phyloP scores from a whole-genome alignment of 768 basidiomycete species.

The Tulasnella sp. region DNA sequence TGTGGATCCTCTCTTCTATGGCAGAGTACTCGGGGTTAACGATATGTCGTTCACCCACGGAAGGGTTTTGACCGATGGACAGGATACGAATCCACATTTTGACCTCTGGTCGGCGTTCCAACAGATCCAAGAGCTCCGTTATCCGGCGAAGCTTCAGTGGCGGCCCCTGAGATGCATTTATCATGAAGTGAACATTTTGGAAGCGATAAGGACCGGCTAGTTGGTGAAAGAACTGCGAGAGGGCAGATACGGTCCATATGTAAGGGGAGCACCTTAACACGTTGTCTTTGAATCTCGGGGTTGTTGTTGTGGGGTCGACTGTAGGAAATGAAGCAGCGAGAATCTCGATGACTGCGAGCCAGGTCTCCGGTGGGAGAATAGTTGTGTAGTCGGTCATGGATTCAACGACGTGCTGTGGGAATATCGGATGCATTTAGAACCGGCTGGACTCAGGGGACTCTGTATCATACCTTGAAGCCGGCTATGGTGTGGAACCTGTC shows the following conservation, averaged over 20 bases:
- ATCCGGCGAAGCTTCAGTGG: not conserved
- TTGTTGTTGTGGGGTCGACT: not conserved
- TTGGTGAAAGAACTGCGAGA: not conserved
- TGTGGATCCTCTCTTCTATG: not conserved
- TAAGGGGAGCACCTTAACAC: not conserved
- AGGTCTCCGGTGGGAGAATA: not conserved
- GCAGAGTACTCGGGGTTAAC: too few relatives aligned
- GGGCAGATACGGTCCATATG: not conserved
- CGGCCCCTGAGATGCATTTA: not conserved
- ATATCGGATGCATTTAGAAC: not conserved
- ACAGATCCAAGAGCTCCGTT: not conserved
- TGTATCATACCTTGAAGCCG: not conserved
- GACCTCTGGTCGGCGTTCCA: not conserved
- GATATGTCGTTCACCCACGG: too few relatives aligned
- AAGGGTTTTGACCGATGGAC: not conserved
- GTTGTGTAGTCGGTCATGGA: not conserved
- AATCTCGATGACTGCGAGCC: not conserved
- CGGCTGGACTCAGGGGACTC: not conserved
- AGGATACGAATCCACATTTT: not conserved
- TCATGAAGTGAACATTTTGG: not conserved
- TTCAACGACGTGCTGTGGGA: not conserved
- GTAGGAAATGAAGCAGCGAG: not conserved
- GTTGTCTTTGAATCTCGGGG: not conserved
- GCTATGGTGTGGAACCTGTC: not conserved
- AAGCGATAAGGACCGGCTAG: not conserved